Evolutionary conservation across 495 filamentous ascomycete genomes (phyloP).

Genomic region (Lasiosphaeris hirsuta): DNA sequence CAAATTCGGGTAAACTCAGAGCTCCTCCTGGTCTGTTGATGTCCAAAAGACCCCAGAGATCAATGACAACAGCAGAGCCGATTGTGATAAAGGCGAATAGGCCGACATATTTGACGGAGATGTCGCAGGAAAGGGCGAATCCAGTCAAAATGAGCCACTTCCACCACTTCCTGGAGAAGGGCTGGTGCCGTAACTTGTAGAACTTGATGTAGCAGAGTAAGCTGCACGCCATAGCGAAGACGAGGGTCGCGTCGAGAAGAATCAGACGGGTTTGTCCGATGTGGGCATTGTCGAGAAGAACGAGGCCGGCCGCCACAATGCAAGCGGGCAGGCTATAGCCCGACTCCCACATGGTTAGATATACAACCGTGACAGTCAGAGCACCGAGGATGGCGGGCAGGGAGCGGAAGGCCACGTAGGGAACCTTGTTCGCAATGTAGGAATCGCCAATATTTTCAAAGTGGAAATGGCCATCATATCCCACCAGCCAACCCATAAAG

Average conservation of each 20-base stretch:
- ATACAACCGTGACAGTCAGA: conserved; percentile 89
- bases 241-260: conserved; percentile 88
- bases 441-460: conserved; percentile 99
- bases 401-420: conserved; percentile 91
- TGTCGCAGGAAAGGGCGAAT: conserved; percentile 91
- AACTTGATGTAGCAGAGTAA: conserved; percentile 93
- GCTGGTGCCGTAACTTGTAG: conserved; percentile 88
- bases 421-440: conserved; percentile 94
- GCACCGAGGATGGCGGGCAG: conserved; percentile 90
- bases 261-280: conserved; percentile 96
- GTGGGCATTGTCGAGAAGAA: conserved; percentile 97
- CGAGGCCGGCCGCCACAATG: conserved; percentile 75
- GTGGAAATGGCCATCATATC: conserved; percentile 94
- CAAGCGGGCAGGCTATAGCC: conserved; percentile 94
- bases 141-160: conserved; percentile 97
- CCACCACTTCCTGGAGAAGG: conserved; percentile 97
- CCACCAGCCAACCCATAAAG: conserved; percentile 91
- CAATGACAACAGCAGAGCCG: conserved; percentile 86
- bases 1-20: conserved; percentile 72
- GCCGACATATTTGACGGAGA: conserved; percentile 97
- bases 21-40: conserved; percentile 76
- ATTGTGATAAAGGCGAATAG: conserved; percentile 97
- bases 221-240: conserved; percentile 93
- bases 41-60: conserved; percentile 92
- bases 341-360: conserved; percentile 99